Base-by-base conservation (phyloP, 345 rosid species). In the Syzygium aqueum region DNA sequence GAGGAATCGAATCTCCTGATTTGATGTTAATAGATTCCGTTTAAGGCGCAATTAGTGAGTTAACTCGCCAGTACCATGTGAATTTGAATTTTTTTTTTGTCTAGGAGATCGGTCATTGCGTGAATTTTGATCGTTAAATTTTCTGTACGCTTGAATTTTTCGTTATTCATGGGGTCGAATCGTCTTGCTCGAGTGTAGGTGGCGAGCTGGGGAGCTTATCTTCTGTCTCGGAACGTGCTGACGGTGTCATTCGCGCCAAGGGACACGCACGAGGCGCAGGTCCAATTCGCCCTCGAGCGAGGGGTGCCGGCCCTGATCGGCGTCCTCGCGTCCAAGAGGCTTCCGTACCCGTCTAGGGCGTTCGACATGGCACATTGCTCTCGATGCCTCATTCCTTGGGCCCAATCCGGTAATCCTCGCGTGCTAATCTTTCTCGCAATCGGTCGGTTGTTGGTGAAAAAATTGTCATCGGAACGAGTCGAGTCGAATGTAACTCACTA, bases 361-460 rank as follows among this genome's bases (percentile, higher is more conserved):
- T 92, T 92, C 49, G 93, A 92, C 89, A 92, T 92, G 91, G 93
- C 93, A 10, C 92, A 91, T 50, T 92, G 93, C 87, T 92, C 93
- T 85, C 91, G 93, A 61, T 92, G 93, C 87, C 92, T 92, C 52
- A 92, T 92, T 61, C 93, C 93, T 0, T 92, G 93, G 92, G 91
- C 88, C 8, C 85, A 90, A 25, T 85, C 46, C 10, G 93, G 93
- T 92, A 85, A 52, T 46, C 10, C 56, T 25, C 1, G 25, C 40
- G 2, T 51, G 57, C 33, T 53, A n/a, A 49, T 84, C 85, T n/a
- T 49, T 0, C 57, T 73, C 82, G 21, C 37, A 40, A 73, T 37
- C 82, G 37, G 82, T 1, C 5, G 82, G 12, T 9, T 19, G 49
- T 21, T 54, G 59, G 59, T 8, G 59, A 8, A 54, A 54, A 54